Percentiles rank a stretch among this genome's conserved stretches.
These are phyloP conservation scores for Calonectria hongkongensis DNA, from an alignment of 2,329 filamentous ascomycete species.

Conservation along the genomic window DNA sequence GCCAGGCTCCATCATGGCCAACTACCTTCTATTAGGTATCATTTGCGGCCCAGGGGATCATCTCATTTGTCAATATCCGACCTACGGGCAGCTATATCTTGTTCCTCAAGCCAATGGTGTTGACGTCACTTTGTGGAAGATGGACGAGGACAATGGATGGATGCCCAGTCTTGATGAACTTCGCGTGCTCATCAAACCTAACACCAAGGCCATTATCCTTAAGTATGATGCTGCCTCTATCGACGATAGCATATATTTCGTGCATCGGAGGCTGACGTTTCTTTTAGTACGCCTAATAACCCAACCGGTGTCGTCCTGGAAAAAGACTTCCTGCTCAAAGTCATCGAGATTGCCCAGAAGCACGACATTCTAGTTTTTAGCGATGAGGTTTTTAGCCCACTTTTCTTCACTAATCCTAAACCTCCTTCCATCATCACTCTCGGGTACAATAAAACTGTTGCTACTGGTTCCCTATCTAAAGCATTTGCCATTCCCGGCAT, in stretches of 20 bases:
- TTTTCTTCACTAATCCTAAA: conserved; percentile 75
- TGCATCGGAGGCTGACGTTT: too few species aligned
- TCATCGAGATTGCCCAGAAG: conserved; percentile 78
- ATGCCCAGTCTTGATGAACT: conserved; percentile 79
- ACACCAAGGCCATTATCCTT: conserved; percentile 73
- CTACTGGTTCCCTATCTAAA: background rate
- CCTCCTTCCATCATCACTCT: background rate
- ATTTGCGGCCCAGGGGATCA: conserved; percentile 75
- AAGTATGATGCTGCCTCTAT: background rate
- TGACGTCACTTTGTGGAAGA: conserved; percentile 83
- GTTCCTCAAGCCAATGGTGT: conserved; percentile 83
- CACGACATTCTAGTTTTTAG: conserved; percentile 79
- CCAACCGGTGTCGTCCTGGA: conserved; percentile 84
- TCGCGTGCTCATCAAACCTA: conserved; percentile 76
- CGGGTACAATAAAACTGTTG: background rate
- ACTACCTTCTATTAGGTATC: background rate
- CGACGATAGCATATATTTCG: too few species aligned
- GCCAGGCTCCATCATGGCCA: too few species aligned
- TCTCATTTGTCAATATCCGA: conserved; percentile 88
- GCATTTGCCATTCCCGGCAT: background rate
- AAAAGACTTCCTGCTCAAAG: conserved; percentile 72
- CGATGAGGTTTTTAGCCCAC: conserved; percentile 88
- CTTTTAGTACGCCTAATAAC: conserved; percentile 82
- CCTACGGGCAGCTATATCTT: conserved; percentile 88
- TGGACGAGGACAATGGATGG: conserved; percentile 78